These are phyloP conservation scores for Litchi chinensis DNA, from an alignment of 345 rosid genomes.

Conservation along the genomic window DNA sequence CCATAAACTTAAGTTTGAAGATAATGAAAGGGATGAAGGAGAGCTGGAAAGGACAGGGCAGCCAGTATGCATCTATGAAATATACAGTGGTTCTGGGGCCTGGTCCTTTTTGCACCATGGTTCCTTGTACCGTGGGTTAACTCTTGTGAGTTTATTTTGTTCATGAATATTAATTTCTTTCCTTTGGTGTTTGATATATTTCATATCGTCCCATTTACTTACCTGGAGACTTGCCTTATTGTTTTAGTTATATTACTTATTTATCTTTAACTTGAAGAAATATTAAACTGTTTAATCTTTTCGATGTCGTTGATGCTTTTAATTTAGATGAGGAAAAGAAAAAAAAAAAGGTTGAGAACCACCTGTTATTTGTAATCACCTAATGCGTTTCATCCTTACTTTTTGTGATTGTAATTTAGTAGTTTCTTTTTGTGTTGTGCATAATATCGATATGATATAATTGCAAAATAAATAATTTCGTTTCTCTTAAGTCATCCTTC, in stretches of 20 bases:
- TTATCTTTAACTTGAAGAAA: background rate
- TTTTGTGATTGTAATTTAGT: background rate
- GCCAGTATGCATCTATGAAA: constrained; percentile 90
- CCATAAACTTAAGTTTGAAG: constrained; percentile 84
- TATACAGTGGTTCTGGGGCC: constrained; percentile 85
- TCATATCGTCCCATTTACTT: background rate
- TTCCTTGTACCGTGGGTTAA: constrained; percentile 89
- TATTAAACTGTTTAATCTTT: background rate
- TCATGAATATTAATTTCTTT: constrained; percentile 10
- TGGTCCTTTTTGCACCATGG: constrained; percentile 98
- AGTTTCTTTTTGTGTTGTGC: background rate
- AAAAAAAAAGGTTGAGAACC: background rate
- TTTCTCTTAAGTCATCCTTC: constrained; percentile 22
- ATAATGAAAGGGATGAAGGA: constrained; percentile 96
- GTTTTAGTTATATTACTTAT: background rate
- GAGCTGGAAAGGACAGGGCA: constrained; percentile 98
- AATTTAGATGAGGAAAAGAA: background rate
- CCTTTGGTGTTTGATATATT: background rate
- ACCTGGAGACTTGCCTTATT: background rate
- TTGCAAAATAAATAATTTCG: background rate
- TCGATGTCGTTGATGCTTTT: background rate
- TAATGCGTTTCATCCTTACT: background rate
- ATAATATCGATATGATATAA: background rate
- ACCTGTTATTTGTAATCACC: background rate
- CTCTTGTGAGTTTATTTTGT: constrained; percentile 71